Base-by-base conservation (phyloP, 306 rosid species). In the Dryas drummondii region DNA sequence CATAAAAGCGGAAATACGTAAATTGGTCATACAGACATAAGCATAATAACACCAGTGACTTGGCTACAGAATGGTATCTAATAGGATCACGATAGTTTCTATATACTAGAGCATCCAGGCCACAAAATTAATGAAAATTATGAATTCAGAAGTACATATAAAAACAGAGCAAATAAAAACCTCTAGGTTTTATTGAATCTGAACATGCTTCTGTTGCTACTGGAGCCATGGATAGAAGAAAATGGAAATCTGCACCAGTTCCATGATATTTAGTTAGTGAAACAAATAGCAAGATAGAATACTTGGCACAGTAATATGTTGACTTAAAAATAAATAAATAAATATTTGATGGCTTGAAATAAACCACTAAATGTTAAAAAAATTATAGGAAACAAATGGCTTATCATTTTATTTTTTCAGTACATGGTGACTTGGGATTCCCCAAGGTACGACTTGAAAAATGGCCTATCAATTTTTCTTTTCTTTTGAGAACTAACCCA, bases 131-230 rank as follows among this genome's bases (percentile, higher is more conserved):
- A 49, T 19, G 26, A 59, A 64, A 26, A 15, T 17, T 62, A 32
- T 42, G 5, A 46, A 27, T 32, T 27, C 37, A 60, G 50, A 44
- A 26, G 15, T 9, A 58, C 6, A 57, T 5, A 68, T 42, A 26
- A 42, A 37, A 56, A 57, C 37, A 73, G 50, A 73, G n/a, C 3
- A 73, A 66, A 78, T n/a, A 46, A 42, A 49, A 66, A 96, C 99
- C 99, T 92, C 89, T 84, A 17, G 99, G 89, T 44, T 89, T 87
- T 40, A 96, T 82, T 9, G 88, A 84, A 47, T 92, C 92, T 10
- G 97, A 77, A 76, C 91, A 84, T 62, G 89, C 85, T 77, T 77
- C 79, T 71, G 81, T 71, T 47, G 68, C 76, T 47, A 48, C 78
- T 7, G 92, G 90, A 76, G 97, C 96, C 98, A 92, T 92, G 44